Evolutionary conservation across 2,329 filamentous ascomycete species (phyloP).

Genomic region (Diaporthe aspalathi): DNA sequence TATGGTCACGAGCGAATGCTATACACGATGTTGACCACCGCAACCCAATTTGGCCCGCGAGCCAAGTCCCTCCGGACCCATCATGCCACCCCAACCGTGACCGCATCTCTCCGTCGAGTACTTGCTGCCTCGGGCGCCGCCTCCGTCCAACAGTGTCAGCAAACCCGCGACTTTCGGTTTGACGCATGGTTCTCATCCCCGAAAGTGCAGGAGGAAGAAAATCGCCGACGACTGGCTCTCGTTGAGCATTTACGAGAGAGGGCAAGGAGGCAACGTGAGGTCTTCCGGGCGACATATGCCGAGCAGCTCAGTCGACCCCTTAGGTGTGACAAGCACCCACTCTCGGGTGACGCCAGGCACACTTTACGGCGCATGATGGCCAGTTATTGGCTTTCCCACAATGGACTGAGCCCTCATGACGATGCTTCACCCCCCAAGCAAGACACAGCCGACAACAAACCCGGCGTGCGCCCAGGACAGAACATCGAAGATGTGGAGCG

Average conservation of each 20-base stretch:
- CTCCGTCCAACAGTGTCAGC: conserved; percentile 48
- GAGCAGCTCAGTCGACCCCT: conserved; percentile 58
- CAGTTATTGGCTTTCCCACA: conserved; percentile 52
- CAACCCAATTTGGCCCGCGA: conserved; percentile 46
- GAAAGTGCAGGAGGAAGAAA: conserved; percentile 57
- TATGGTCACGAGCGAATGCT: conserved; percentile 14
- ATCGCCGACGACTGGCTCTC: conserved; percentile 49
- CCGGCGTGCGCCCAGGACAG: conserved; percentile 52
- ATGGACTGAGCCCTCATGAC: conserved; percentile 49
- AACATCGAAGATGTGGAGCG: conserved; percentile 59
- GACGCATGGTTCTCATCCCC: conserved; percentile 57
- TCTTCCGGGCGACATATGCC: conserved; percentile 57
- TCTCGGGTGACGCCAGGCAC: conserved; percentile 50
- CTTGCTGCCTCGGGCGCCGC: conserved; percentile 41
- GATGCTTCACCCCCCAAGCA: conserved; percentile 49
- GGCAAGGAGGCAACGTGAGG: conserved; percentile 41
- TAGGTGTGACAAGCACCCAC: conserved; percentile 57
- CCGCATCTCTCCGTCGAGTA: conserved; percentile 24
- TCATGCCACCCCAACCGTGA: conserved; percentile 35
- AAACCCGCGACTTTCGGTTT: conserved; percentile 62
- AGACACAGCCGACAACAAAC: conserved; percentile 50
- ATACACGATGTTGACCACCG: conserved; percentile 50
- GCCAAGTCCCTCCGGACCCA: conserved; percentile 43
- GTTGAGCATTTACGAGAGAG: no score
- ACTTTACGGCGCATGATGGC: conserved; percentile 56